Percentiles rank a stretch among this genome's conserved stretches.
Evolutionary conservation across 345 rosid species (phyloP).

Genomic region (Iberis pinnata): DNA sequence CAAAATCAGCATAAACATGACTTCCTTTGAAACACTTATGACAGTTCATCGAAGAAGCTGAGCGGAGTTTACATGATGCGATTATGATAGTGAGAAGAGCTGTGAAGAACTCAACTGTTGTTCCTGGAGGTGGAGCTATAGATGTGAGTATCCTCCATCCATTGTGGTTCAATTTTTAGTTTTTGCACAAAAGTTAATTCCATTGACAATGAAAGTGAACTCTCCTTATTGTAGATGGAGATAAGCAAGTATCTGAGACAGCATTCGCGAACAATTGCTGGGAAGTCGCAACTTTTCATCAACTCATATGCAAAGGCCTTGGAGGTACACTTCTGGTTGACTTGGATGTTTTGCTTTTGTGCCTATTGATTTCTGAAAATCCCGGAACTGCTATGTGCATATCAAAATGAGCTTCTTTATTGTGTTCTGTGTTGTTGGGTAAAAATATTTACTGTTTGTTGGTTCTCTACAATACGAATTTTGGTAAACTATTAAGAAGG

Average conservation of each 20-base stretch:
- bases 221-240: conserved; percentile 70
- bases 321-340: conserved; percentile 50
- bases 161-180: neutral
- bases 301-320: conserved; percentile 97
- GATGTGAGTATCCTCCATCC: conserved; percentile 55
- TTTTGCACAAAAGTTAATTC: neutral
- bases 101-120: conserved; percentile 89
- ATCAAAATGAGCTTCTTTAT: neutral
- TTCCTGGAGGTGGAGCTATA: conserved; percentile 99
- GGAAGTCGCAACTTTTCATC: conserved; percentile 91
- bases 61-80: conserved; percentile 98
- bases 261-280: conserved; percentile 92
- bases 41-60: conserved; percentile 99
- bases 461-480: neutral
- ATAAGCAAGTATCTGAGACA: conserved; percentile 83
- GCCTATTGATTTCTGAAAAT: neutral
- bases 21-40: conserved; percentile 5
- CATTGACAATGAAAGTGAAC: conserved; percentile 11
- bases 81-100: conserved; percentile 99
- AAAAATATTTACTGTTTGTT: neutral
- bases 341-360: conserved; percentile 8
- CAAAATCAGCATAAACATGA: neutral
- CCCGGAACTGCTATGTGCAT: neutral
- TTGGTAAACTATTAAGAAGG: neutral
- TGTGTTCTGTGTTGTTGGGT: neutral